Evolutionary conservation across 192 early-diverging fungal genomes (phyloP).

Genomic region (Backusella psychrophila): DNA sequence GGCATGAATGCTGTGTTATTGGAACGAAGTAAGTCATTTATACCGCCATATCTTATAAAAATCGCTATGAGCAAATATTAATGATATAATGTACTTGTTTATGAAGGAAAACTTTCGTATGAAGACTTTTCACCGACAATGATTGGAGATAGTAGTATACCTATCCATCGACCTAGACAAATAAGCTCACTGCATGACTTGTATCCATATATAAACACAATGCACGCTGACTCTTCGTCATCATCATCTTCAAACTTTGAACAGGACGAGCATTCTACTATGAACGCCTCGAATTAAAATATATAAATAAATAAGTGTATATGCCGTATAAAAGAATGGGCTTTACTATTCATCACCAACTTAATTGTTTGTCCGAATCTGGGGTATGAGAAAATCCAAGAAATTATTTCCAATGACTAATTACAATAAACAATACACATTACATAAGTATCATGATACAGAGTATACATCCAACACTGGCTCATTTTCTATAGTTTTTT

Average conservation of each 20-base stretch:
- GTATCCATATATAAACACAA: slow-evolving; percentile 11
- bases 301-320: too few species aligned
- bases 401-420: too few species aligned
- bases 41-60: too few species aligned
- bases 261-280: neutral
- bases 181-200: slow-evolving; percentile 19
- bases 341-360: too few species aligned
- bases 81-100: neutral
- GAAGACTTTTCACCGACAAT: slow-evolving; percentile 25
- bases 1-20: slow-evolving; percentile 32
- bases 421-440: too few species aligned
- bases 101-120: slow-evolving; percentile 26
- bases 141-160: neutral
- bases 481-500: too few species aligned
- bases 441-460: too few species aligned
- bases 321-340: too few species aligned
- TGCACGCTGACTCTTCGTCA: neutral
- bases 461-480: too few species aligned
- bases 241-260: neutral
- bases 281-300: neutral
- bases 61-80: neutral
- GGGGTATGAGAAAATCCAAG: too few species aligned
- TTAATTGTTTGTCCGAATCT: too few species aligned
- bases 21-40: slow-evolving; percentile 15
- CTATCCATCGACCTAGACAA: neutral